Evolutionary conservation across 176 grass and related monocot genomes (phyloP), one percentile per base, ranked within the genome.

Genomic region (Saccharum spontaneum): DNA sequence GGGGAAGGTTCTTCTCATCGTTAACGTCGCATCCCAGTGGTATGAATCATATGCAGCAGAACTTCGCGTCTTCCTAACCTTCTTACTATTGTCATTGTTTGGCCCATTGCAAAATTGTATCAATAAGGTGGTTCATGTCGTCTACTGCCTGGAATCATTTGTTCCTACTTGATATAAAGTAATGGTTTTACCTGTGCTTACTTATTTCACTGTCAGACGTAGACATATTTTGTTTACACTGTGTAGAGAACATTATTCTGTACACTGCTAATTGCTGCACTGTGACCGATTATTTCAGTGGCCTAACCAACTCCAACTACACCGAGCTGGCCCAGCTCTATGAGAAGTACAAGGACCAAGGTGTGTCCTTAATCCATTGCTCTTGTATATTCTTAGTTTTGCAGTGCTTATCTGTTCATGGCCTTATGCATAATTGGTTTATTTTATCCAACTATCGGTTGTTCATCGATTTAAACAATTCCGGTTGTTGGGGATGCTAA

Each of bases 1-100:
- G 88, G 91, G 90, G 50, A 96, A 96, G 79, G 97, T 89, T 88
- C 81, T 99, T 43, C 91, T 96, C 65, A 92, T 96, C 16, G 97
- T 99, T 28, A 96, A 96, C 79, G 97, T 96, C 16, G 97, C 97
- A 44, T 99, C 97, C 11, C 93, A 96, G 70, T 99, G 93, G 97
- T 99, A 92, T 33, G 39, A 33, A 55, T 31, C 23, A 48, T 34
- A 40, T 67, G 62, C 76, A 9, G 14, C 40, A 13, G 8, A 52
- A 62, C 20, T 34, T n/a, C 16, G 3, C 17, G 4, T 8, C 0
- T 7, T 81, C 7, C 54, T 43, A 71, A 9, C 23, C 12, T 11
- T 54, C 39, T 22, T 39, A 50, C 10, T 43, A 43, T 7, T 69
- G 1, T 59, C 23, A 69, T 57, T 69, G 61, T 45, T 11, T 81